A percentile compares a stretch with the other conserved stretches of the same genome.
Conservation (phyloP, 2,329 filamentous ascomycete species). For the Pestalotiopsis fici region DNA sequence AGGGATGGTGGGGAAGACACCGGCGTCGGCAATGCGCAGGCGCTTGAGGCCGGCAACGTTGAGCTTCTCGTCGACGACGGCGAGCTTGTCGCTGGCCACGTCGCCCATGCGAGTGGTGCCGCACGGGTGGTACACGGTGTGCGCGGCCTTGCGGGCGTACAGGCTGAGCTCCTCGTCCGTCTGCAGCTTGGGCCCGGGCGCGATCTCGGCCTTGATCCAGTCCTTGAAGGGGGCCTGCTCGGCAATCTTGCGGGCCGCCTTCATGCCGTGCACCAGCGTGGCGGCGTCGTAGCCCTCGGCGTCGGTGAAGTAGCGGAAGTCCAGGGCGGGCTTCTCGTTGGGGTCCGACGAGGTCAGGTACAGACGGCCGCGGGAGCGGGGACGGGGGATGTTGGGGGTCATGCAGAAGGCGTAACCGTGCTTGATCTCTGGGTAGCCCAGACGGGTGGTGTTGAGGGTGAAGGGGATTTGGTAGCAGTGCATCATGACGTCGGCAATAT, state of each 20-base stretch:
- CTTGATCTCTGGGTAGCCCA: conserved; percentile 66
- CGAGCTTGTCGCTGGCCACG: conserved; percentile 64
- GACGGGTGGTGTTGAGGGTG: conserved; percentile 78
- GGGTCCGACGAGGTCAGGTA: conserved; percentile 79
- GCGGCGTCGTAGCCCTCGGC: conserved; percentile 83
- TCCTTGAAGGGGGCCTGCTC: conserved; percentile 75
- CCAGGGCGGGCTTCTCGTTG: conserved; percentile 75
- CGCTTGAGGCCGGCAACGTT: conserved; percentile 72
- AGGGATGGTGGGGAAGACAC: conserved; percentile 85
- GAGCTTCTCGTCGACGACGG: conserved; percentile 78
- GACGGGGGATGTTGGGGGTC: conserved; percentile 87
- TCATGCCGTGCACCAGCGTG: conserved; percentile 76
- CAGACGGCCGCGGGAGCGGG: conserved; percentile 74
- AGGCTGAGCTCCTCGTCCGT: conserved; percentile 79
- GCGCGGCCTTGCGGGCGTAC: conserved; percentile 78
- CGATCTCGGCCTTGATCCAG: conserved; percentile 82
- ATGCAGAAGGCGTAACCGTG: conserved; percentile 89
- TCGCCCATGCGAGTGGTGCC: conserved; percentile 92
- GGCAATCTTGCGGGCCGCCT: conserved; percentile 75
- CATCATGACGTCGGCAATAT: conserved; percentile 89
- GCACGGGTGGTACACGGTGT: conserved; percentile 89
- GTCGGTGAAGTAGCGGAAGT: conserved; percentile 90
- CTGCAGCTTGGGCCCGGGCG: conserved; percentile 72
- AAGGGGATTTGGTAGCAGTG: conserved; percentile 97
- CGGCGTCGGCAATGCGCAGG: conserved; percentile 81